These are phyloP conservation scores for Colletotrichum phormii DNA, from an alignment of 2,329 filamentous ascomycete species.

Conservation along the genomic window DNA sequence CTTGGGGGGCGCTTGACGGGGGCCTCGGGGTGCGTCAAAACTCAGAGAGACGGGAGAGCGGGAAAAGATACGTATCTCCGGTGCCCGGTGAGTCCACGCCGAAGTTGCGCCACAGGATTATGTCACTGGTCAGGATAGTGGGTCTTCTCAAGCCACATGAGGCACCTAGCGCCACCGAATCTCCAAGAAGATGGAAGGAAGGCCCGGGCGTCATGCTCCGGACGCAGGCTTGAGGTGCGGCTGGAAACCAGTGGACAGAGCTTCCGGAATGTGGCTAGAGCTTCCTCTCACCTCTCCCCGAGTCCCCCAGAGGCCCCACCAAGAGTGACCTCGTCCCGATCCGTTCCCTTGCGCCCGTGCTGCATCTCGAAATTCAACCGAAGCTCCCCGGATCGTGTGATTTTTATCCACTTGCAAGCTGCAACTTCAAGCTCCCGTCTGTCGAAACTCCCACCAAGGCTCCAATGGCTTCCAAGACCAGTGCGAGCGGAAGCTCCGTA, in stretches of 20 bases:
- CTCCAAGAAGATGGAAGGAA: no score
- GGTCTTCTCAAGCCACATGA: not conserved
- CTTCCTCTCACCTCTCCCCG: not conserved
- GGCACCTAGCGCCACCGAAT: not conserved
- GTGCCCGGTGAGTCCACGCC: not conserved
- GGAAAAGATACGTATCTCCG: not conserved
- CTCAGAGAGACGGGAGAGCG: not conserved
- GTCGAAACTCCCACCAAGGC: constrained; percentile 6
- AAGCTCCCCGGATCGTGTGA: constrained; percentile 26
- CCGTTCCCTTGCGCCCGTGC: constrained; percentile 21
- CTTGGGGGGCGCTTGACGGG: no score
- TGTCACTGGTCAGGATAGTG: constrained; percentile 12
- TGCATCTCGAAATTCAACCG: constrained; percentile 33
- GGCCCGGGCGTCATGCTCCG: no score
- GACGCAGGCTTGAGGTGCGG: no score
- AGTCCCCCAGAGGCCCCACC: not conserved
- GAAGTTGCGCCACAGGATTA: constrained; percentile 11
- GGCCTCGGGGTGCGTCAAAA: not conserved
- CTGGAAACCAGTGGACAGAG: not conserved
- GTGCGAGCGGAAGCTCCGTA: constrained; percentile 45
- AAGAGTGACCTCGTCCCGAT: not conserved
- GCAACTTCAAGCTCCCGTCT: not conserved
- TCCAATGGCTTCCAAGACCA: constrained; percentile 49
- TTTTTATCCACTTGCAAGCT: not conserved
- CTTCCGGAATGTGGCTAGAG: constrained; percentile 9